Conservation (phyloP, 345 rosid species). For the Tarenaya hassleriana region DNA sequence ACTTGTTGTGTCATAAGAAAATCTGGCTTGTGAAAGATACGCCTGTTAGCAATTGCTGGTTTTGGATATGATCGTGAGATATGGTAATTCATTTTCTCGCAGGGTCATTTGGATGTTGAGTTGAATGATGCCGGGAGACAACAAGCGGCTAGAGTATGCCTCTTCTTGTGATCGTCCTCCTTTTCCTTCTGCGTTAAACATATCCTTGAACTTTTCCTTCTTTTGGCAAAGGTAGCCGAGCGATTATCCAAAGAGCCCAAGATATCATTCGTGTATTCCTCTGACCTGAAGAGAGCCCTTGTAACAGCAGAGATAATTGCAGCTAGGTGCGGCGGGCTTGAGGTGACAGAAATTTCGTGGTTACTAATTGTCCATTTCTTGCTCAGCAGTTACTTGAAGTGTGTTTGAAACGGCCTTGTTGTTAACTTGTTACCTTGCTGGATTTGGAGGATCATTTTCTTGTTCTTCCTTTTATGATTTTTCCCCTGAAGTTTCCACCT, state of each 20-base stretch:
- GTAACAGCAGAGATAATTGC: conserved; percentile 77
- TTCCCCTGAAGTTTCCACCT: conserved; percentile 10
- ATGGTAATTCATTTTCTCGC: not conserved
- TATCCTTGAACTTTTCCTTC: not conserved
- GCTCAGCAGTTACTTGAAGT: too few relatives aligned
- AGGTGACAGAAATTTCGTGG: conserved; percentile 32
- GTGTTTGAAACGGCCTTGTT: too few relatives aligned
- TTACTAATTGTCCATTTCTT: too few relatives aligned
- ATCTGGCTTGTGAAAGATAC: too few relatives aligned
- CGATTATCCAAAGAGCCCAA: conserved; percentile 55
- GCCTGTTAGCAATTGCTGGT: not conserved
- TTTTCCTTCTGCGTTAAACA: conserved; percentile 6
- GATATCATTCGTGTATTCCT: conserved; percentile 59
- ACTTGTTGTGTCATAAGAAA: too few relatives aligned
- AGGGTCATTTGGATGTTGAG: conserved; percentile 86
- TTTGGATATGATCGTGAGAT: not conserved
- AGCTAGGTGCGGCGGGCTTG: conserved; percentile 45
- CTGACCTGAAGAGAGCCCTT: conserved; percentile 78
- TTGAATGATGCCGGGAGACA: conserved; percentile 68
- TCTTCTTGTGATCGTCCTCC: not conserved
- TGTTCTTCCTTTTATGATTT: conserved; percentile 1
- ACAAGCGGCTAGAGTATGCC: conserved; percentile 59
- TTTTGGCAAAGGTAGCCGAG: conserved; percentile 48
- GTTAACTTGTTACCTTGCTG: too few relatives aligned
- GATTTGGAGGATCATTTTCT: not conserved